phyloP scores from a whole-genome alignment of 1,139 yeast genomes.

The Protomyces arabidopsidicola region DNA sequence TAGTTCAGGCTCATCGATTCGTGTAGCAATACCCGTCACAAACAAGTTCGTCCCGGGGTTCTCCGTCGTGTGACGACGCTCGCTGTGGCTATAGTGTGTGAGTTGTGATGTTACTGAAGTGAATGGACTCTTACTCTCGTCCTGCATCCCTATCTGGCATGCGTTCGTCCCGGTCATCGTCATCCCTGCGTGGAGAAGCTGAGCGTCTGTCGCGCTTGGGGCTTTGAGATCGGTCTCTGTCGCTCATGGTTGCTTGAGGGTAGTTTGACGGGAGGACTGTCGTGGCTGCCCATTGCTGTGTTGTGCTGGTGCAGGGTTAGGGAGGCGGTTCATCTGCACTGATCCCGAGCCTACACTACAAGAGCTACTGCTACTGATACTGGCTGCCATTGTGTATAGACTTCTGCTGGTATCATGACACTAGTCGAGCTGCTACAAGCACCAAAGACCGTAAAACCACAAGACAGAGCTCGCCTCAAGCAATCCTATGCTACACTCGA shows the following conservation, averaged over 20 bases:
- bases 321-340: not conserved
- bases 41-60: slow-evolving; percentile 43
- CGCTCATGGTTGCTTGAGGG: not conserved
- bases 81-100: not conserved
- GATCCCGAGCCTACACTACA: not conserved
- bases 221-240: not conserved
- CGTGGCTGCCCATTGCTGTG: not conserved
- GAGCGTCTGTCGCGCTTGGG: slow-evolving; percentile 4
- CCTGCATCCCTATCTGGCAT: slow-evolving; percentile 20
- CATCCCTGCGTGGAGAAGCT: slow-evolving; percentile 15
- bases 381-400: not conserved
- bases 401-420: not conserved
- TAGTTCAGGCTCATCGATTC: slow-evolving; percentile 39
- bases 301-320: not conserved
- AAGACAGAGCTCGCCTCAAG: slow-evolving; percentile 15
- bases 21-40: slow-evolving; percentile 41
- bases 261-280: no score
- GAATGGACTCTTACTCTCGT: not conserved
- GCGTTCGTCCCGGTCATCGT: slow-evolving; percentile 25
- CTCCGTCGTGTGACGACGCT: slow-evolving; percentile 15
- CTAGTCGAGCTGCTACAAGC: slow-evolving; percentile 4
- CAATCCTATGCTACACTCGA: slow-evolving; percentile 31
- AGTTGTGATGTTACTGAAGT: not conserved
- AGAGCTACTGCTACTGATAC: not conserved
- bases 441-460: not conserved